These are phyloP conservation scores for Clonostachys solani DNA, from an alignment of 2,329 filamentous ascomycete genomes.

Conservation along the genomic window DNA sequence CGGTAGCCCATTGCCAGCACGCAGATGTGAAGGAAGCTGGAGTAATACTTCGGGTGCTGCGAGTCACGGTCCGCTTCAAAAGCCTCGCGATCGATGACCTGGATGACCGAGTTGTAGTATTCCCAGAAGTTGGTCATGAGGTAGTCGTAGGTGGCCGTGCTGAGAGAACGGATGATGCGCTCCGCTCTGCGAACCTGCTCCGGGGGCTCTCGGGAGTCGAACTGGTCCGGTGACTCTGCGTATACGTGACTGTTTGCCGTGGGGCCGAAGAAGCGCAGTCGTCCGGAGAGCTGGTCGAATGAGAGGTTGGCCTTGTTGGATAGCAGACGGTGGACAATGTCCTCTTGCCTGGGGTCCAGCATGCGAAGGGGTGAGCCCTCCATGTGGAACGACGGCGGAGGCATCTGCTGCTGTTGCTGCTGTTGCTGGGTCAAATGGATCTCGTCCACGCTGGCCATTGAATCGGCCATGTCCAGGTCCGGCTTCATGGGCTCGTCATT, in stretches of 20 bases:
- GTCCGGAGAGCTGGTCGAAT: conserved; percentile 44
- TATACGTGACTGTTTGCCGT: conserved; percentile 50
- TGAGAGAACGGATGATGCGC: conserved; percentile 39
- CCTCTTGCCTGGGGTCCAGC: conserved; percentile 35
- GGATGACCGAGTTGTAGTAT: conserved; percentile 43
- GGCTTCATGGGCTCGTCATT: conserved; percentile 17
- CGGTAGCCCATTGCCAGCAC: conserved; percentile 48
- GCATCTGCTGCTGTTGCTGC: background rate
- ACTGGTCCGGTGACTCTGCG: conserved; percentile 28
- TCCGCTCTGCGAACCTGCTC: conserved; percentile 42
- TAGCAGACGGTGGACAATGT: conserved; percentile 42
- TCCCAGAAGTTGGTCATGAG: conserved; percentile 47
- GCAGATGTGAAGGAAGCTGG: conserved; percentile 45
- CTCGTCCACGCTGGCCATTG: conserved; percentile 2
- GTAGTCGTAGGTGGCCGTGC: conserved; percentile 42
- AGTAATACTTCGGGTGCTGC: conserved; percentile 43
- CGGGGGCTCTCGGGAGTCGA: conserved; percentile 28
- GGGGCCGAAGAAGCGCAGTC: conserved; percentile 47
- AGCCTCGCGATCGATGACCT: conserved; percentile 41
- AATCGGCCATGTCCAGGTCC: conserved; percentile 10
- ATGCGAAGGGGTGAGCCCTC: conserved; percentile 27
- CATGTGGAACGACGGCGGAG: conserved; percentile 5
- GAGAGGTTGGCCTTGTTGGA: conserved; percentile 43
- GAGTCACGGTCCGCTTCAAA: conserved; percentile 42
- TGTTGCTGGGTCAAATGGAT: too few relatives aligned